A percentile compares a stretch with the other conserved stretches of the same genome.
Evolutionary conservation across 2,329 filamentous ascomycete species (phyloP).

Genomic region (Aspergillus japonicus): DNA sequence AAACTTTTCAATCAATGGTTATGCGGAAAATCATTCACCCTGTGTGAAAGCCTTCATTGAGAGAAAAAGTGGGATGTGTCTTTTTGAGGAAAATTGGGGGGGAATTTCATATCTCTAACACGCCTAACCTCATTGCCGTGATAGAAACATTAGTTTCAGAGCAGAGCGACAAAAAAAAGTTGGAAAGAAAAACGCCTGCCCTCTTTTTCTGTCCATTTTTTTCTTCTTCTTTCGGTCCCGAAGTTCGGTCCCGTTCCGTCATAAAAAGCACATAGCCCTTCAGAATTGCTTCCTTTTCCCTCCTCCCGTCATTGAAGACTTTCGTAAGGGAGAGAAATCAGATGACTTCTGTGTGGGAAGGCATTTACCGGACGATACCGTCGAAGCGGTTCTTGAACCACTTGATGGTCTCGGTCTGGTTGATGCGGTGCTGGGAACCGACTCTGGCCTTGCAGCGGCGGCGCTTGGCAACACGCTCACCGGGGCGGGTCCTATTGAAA

Average conservation of each 20-base stretch:
- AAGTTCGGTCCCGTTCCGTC: conserved; percentile 10
- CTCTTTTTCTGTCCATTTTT: conserved; percentile 19
- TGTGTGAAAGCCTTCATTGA: conserved; percentile 59
- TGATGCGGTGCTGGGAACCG: conserved; percentile 88
- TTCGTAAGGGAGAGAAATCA: neutral
- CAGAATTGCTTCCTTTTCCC: neutral
- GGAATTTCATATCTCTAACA: conserved; percentile 42
- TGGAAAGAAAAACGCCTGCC: conserved; percentile 20
- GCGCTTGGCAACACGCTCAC: conserved; percentile 95
- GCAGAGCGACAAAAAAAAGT: conserved; percentile 23
- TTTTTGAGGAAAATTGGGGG: conserved; percentile 25
- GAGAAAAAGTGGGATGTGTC: conserved; percentile 45
- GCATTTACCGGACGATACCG: conserved; percentile 92
- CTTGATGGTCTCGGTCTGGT: conserved; percentile 91
- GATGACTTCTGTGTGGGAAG: conserved; percentile 9
- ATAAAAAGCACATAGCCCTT: neutral
- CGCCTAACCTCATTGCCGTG: conserved; percentile 40
- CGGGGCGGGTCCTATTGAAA: conserved; percentile 74
- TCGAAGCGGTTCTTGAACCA: conserved; percentile 98
- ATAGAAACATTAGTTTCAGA: conserved; percentile 32
- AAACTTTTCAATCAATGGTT: conserved; percentile 54
- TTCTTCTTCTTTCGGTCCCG: conserved; percentile 33
- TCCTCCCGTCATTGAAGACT: neutral
- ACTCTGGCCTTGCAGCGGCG: conserved; percentile 84
- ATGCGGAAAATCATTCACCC: conserved; percentile 54